Evolutionary conservation across 2,329 filamentous ascomycete genomes (phyloP), one percentile per base, ranked within the genome.

Genomic region (Ramularia endophylla): DNA sequence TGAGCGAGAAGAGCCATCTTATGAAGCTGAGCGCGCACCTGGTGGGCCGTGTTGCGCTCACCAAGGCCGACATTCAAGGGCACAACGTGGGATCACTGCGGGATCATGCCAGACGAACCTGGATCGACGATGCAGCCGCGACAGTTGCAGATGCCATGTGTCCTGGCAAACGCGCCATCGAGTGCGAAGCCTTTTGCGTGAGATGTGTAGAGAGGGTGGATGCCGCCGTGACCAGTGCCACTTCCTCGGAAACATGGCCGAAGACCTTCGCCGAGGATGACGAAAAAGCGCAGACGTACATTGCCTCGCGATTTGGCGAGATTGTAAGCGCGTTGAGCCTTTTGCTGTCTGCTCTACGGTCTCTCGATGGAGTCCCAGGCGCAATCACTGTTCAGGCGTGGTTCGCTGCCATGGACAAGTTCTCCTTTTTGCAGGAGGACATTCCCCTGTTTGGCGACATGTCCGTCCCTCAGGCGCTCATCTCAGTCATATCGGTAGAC

Each of bases 331-430:
- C 48, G 2, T 27, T 63, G 28, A 74, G 37, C 62, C 69, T 27
- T 66, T 71, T 34, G 75, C 85, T 53, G 70, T 79, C 9, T 69
- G 78, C 12, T 71, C 77, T 13, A 8, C 53, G 54, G 27, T 35
- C 47, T 8, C 41, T 51, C 20, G 41, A 54, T n/a, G 42, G 36
- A 5, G 42, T 53, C 12, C 43, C 53, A 2, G 40, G 46, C n/a
- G 36, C 51, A 4, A 67, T 73, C 11, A 63, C 80, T 5, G 71
- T 88, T 13, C 67, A 77, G 28, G 71, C 77, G 49, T 94, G 87
- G 87, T 87, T 89, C 54, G 67, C 73, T n/a, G 66, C 89, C 36
- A 81, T 89, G 72, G 70, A 75, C 30, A 70, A 77, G 11, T 81
- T 78, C 55, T 68, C 66, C 37, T 95, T 94, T 57, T 75, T 95